Evolutionary conservation across 1,284 basidiomycete species (phyloP).

Genomic region (Grifola frondosa): DNA sequence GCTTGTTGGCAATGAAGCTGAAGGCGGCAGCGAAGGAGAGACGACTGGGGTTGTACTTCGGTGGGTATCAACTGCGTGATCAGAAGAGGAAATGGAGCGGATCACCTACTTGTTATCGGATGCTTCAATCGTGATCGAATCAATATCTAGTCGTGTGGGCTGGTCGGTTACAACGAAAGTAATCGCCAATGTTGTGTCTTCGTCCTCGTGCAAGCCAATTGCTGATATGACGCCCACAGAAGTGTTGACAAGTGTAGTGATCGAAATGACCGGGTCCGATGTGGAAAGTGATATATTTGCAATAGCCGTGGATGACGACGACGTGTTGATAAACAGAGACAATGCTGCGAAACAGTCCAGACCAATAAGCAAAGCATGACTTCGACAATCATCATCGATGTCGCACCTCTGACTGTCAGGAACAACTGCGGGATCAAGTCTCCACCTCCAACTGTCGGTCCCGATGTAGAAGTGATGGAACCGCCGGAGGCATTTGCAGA

Average conservation of each 20-base stretch:
- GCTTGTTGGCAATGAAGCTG: conserved; percentile 18
- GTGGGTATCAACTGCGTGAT: not conserved
- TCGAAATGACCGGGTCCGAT: conserved; percentile 26
- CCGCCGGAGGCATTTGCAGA: conserved; percentile 23
- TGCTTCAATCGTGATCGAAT: conserved; percentile 23
- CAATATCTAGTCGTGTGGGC: conserved; percentile 26
- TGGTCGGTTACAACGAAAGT: conserved; percentile 24
- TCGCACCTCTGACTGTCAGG: conserved; percentile 28
- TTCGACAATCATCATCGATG: not conserved
- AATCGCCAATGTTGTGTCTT: conserved; percentile 27
- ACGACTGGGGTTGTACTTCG: conserved; percentile 21
- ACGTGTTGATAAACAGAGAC: conserved; percentile 26
- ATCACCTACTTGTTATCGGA: conserved; percentile 21
- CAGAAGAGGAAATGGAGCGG: not conserved
- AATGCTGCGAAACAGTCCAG: no score
- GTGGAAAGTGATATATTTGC: conserved; percentile 32
- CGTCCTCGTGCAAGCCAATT: conserved; percentile 25
- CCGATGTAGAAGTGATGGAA: conserved; percentile 30
- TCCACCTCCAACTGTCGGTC: conserved; percentile 22
- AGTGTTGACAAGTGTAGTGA: conserved; percentile 28
- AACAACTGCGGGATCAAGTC: conserved; percentile 31
- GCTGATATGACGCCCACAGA: conserved; percentile 27
- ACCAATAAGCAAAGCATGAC: not conserved
- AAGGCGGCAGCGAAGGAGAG: conserved; percentile 17
- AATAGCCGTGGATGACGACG: conserved; percentile 26